These are phyloP conservation scores for Endogone sp. DNA, from an alignment of 192 early-diverging fungal species.

Conservation along the genomic window DNA sequence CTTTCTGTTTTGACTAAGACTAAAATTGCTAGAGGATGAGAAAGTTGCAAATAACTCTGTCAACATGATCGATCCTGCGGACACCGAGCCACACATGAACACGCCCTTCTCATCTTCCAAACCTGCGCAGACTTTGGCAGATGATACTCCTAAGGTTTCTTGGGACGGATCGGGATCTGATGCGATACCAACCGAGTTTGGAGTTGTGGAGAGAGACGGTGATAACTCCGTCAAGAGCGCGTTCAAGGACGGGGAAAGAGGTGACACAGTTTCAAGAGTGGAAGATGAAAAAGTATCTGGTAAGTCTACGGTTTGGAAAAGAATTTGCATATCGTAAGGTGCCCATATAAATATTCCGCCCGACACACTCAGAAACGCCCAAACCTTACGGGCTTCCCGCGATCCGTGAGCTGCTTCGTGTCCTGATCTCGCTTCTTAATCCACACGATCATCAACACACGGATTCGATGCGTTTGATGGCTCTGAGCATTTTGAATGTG, in stretches of 20 bases:
- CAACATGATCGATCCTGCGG: neutral
- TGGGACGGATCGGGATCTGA: neutral
- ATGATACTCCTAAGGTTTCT: neutral
- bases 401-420: constrained; percentile 85
- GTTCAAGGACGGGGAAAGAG: neutral
- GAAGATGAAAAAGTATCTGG: neutral
- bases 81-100: neutral
- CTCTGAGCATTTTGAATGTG: constrained; percentile 80
- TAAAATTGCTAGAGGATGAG: neutral
- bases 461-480: constrained; percentile 88
- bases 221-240: neutral
- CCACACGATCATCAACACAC: constrained; percentile 89
- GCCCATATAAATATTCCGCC: too few relatives aligned
- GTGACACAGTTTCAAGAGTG: neutral
- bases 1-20: neutral
- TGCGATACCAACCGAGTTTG: neutral
- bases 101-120: neutral
- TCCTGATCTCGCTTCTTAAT: constrained; percentile 86
- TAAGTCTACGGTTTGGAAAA: neutral
- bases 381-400: constrained; percentile 79
- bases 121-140: neutral
- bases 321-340: neutral
- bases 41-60: neutral
- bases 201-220: neutral
- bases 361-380: constrained; percentile 20